phyloP scores from a whole-genome alignment of 495 filamentous ascomycete species.

The Chaetomium cochliodes region DNA sequence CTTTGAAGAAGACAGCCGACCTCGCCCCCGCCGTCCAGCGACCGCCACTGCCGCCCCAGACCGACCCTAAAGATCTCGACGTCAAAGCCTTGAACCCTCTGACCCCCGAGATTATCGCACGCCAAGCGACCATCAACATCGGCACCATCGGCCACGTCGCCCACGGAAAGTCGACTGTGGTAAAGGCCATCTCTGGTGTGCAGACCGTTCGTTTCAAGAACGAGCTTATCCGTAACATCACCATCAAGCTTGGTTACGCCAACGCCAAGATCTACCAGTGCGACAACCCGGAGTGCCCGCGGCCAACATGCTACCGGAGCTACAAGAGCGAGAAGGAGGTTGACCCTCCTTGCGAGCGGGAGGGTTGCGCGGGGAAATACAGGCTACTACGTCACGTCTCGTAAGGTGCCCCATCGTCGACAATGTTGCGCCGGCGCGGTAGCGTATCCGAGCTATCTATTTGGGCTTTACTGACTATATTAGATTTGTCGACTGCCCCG shows the following conservation, averaged over 20 bases:
- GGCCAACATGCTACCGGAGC: conserved; percentile 93
- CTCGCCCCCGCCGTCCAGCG: conserved; percentile 41
- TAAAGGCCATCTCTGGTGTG: conserved; percentile 97
- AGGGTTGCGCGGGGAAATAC: conserved; percentile 84
- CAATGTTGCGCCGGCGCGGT: not conserved
- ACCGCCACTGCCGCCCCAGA: conserved; percentile 77
- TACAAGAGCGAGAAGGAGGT: conserved; percentile 98
- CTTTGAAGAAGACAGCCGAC: conserved; percentile 48
- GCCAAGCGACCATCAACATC: conserved; percentile 98
- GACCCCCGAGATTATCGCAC: conserved; percentile 92
- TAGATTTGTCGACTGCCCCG: conserved; percentile 96
- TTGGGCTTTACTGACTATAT: conserved; percentile 16
- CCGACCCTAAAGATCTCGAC: conserved; percentile 82
- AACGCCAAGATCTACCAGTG: conserved; percentile 99
- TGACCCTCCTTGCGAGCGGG: conserved; percentile 89
- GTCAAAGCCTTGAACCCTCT: conserved; percentile 74
- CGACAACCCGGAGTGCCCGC: conserved; percentile 82
- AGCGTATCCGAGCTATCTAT: not conserved
- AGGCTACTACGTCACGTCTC: conserved; percentile 82
- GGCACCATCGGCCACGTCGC: conserved; percentile 98
- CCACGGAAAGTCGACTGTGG: conserved; percentile 96
- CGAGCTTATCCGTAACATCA: conserved; percentile 97
- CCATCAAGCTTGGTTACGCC: conserved; percentile 98
- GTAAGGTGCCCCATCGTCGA: conserved; percentile 45
- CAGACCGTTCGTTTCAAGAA: conserved; percentile 99